phyloP scores from a whole-genome alignment of 2,329 filamentous ascomycete species.

The Cyanodermella asteris region DNA sequence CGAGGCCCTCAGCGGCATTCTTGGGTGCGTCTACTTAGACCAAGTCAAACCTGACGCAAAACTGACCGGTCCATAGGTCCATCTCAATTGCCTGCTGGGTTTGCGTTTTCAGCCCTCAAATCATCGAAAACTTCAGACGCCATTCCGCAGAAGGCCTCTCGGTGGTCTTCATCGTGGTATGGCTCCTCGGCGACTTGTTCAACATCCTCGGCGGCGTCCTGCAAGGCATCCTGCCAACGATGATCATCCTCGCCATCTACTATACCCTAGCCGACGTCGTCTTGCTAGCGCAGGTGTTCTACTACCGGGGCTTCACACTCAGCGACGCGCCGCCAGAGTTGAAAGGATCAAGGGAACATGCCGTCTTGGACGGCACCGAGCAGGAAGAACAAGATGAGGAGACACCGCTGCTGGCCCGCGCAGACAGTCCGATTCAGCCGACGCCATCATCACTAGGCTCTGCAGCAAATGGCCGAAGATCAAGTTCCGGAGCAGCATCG shows the following conservation, averaged over 20 bases:
- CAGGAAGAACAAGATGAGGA: slow-evolving; percentile 12
- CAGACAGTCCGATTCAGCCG: slow-evolving; percentile 6
- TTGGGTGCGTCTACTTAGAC: slow-evolving; percentile 36
- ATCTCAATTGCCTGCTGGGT: slow-evolving; percentile 97
- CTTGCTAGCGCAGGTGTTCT: slow-evolving; percentile 74
- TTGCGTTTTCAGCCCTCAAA: slow-evolving; percentile 91
- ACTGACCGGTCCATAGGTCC: slow-evolving; percentile 32
- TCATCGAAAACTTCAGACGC: slow-evolving; percentile 80
- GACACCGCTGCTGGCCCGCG: slow-evolving; percentile 13
- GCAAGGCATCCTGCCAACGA: slow-evolving; percentile 80
- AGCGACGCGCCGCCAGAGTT: slow-evolving; percentile 10
- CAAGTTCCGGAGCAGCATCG: slow-evolving; percentile 8
- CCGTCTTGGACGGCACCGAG: background rate
- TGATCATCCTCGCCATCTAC: slow-evolving; percentile 87
- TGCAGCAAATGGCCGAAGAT: background rate
- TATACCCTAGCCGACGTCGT: slow-evolving; percentile 86
- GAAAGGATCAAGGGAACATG: slow-evolving; percentile 4
- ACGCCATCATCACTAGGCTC: slow-evolving; percentile 3
- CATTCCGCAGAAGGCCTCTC: slow-evolving; percentile 72
- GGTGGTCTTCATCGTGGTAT: slow-evolving; percentile 77
- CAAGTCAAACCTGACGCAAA: slow-evolving; percentile 1
- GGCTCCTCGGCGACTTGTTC: slow-evolving; percentile 87
- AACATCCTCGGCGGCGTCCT: slow-evolving; percentile 85
- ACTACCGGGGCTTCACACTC: slow-evolving; percentile 60
- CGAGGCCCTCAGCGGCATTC: slow-evolving; percentile 79